These are phyloP conservation scores for Jatropha curcas DNA, from an alignment of 345 rosid genomes.

Conservation along the genomic window DNA sequence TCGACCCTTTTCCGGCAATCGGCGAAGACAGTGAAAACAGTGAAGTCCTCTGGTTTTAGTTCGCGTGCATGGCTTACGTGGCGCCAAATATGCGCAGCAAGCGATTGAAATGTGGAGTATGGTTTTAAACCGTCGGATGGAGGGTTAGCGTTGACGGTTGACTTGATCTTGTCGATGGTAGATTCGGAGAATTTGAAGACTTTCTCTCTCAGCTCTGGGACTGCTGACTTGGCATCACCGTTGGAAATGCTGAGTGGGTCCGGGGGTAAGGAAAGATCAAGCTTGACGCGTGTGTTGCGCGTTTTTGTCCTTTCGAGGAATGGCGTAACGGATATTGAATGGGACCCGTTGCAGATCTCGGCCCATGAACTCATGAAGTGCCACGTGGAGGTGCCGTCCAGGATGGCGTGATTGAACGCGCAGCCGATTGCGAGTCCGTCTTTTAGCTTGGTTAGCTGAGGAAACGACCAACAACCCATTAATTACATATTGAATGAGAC, in stretches of 20 bases:
- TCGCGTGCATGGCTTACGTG: conserved; percentile 77
- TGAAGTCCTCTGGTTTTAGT: conserved; percentile 71
- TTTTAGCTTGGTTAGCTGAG: conserved; percentile 75
- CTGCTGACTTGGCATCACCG: conserved; percentile 28
- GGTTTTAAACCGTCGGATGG: conserved; percentile 62
- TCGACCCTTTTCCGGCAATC: conserved; percentile 83
- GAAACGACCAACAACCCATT: neutral
- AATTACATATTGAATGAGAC: too few species aligned
- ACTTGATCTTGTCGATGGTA: conserved; percentile 65
- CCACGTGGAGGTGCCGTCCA: conserved; percentile 94
- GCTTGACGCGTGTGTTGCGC: conserved; percentile 77
- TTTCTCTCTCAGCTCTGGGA: conserved; percentile 53
- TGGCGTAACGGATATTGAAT: conserved; percentile 45
- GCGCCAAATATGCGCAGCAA: conserved; percentile 82
- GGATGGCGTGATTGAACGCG: conserved; percentile 90
- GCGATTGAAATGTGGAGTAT: conserved; percentile 89
- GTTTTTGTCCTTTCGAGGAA: conserved; percentile 79
- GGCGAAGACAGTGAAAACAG: conserved; percentile 82
- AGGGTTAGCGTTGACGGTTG: conserved; percentile 48
- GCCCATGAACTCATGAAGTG: conserved; percentile 98
- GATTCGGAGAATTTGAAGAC: conserved; percentile 78
- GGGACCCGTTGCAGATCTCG: conserved; percentile 51
- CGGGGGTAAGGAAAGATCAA: conserved; percentile 51
- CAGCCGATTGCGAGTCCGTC: conserved; percentile 89
- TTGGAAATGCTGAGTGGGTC: conserved; percentile 41